Evolutionary conservation across 2,329 filamentous ascomycete genomes (phyloP), one percentile per base, ranked within the genome.

Genomic region (Metarhizium rileyi): DNA sequence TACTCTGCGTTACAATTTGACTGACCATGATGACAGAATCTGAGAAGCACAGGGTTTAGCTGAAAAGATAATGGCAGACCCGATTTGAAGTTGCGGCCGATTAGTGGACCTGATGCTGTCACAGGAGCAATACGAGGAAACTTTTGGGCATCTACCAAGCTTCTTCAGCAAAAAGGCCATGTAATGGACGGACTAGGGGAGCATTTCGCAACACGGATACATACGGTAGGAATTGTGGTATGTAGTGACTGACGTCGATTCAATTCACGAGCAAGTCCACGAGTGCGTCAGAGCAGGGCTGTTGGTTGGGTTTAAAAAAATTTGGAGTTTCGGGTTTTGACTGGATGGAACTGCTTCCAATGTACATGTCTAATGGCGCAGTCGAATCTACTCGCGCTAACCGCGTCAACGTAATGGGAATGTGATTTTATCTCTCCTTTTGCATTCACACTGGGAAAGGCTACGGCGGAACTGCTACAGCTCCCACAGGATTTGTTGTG

Each of bases 11-110:
- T 14, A 46, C 23, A 26, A n/a, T 20, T 22, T 22, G 46, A 60
- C 63, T 67, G 60, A 65, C 58, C 51, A 27, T 50, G 47, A 48
- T 44, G 25, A 56, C 54, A 72, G 69, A 72, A 66, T 71, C 69
- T 53, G 69, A 72, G 59, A 72, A 72, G 61, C 69, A 72, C 57
- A 68, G 69, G 47, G 63, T 70, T 55, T 72, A 65, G 59, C 25
- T 26, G 9, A 48, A 36, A 44, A 38, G 23, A 8, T 43, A 40
- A 26, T 22, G 42, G 41, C 26, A 10, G 18, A 33, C 23, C 18
- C 30, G 23, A 35, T n/a, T 28, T 40, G 20, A 33, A 10, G n/a
- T n/a, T n/a, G n/a, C n/a, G n/a, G n/a, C n/a, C n/a, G n/a, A n/a
- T n/a, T n/a, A n/a, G n/a, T n/a, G n/a, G n/a, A n/a, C n/a, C n/a